phyloP scores from a whole-genome alignment of 805 yeast species.

The Kazachstania africana region DNA sequence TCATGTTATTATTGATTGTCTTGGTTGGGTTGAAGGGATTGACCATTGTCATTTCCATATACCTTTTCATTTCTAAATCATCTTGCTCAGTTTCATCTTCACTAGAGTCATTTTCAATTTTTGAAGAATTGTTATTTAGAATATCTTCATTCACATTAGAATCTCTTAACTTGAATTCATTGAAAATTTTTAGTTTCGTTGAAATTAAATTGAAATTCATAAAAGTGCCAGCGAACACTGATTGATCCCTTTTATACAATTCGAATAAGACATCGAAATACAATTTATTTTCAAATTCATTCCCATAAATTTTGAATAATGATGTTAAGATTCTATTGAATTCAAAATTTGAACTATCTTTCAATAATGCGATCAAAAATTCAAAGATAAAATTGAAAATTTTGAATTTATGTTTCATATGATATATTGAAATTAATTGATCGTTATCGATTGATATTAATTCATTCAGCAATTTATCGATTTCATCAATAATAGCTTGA shows the following conservation, averaged over 20 bases:
- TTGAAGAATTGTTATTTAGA: neutral
- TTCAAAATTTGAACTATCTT: neutral
- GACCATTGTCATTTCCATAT: conserved; percentile 27
- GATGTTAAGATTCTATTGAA: conserved; percentile 1
- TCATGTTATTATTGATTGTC: conserved; percentile 11
- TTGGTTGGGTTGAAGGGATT: conserved; percentile 18
- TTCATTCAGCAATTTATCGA: neutral
- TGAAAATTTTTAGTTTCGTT: conserved; percentile 17
- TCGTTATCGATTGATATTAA: neutral
- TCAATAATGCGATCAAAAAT: conserved; percentile 4
- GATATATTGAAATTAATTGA: conserved; percentile 13
- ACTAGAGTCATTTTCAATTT: neutral
- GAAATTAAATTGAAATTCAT: conserved; percentile 13
- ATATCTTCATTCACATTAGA: conserved; percentile 1
- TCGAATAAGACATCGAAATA: conserved; percentile 14
- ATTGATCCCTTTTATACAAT: conserved; percentile 7
- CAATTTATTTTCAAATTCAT: conserved; percentile 16
- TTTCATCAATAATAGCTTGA: conserved; percentile 5
- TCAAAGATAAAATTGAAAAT: conserved; percentile 18
- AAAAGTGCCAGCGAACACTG: conserved; percentile 7
- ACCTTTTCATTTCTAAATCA: conserved; percentile 10
- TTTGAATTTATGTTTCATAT: conserved; percentile 20
- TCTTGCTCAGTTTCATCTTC: neutral
- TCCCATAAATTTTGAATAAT: conserved; percentile 18
- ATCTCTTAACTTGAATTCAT: conserved; percentile 18